Evolutionary conservation across 2,329 filamentous ascomycete genomes (phyloP), one percentile per base, ranked within the genome.

Genomic region (Fusarium napiforme): DNA sequence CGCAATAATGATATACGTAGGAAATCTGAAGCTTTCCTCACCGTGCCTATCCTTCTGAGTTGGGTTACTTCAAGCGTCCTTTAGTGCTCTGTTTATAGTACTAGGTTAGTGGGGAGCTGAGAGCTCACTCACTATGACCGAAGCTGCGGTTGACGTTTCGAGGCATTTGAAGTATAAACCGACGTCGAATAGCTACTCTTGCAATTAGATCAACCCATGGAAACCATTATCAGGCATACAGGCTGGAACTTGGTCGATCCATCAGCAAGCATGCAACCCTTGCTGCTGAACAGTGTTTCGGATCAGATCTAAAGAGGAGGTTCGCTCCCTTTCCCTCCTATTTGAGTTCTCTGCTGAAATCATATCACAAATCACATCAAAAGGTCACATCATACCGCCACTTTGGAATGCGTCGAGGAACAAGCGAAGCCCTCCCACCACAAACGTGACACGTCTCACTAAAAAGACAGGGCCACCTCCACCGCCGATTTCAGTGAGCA

Each of bases 211-310:
- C 34, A 18, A 16, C 34, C 16, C 34, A 12, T 7, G 8, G 5
- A 7, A 50, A 23, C 16, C 5, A 14, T 32, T 18, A 14, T 23
- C 10, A 9, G 21, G 5, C 10, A n/a, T 12, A 21, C 5, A 8
- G 15, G 9, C 15, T 11, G 3, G 19, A n/a, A 47, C 1, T n/a
- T 1, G 6, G 19, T n/a, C 2, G 19, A 7, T 21, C 1, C 14
- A 10, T 4, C 21, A 16, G 34, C 16, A 36, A 36, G 15, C 34
- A 36, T 5, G 9, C 34, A 36, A 18, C 34, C 15, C 8, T 36
- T 36, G 34, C 8, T 15, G 7, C 7, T 49, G 28, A 30, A 30
- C 1, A 8, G 30, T n/a, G 14, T 30, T 30, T 30, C 14, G 9
- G 14, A 16, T 16, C 26, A 30, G 26, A n/a, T 11, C 18, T 4